Base-by-base conservation (phyloP, 805 yeast genomes). In the Saturnispora sekii region DNA sequence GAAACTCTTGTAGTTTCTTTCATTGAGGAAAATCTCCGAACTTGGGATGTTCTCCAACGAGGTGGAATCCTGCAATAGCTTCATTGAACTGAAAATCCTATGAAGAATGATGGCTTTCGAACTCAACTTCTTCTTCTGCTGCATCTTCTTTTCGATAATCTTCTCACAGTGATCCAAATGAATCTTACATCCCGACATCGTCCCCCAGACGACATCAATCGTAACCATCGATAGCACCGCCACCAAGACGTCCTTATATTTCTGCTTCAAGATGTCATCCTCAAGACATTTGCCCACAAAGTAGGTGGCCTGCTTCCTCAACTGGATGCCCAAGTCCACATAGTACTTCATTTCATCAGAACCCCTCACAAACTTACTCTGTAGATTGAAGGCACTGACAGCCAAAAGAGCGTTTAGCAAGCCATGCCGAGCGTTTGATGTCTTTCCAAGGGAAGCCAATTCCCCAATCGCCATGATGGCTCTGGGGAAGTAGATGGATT, bases 141-240 rank as follows among this genome's bases (percentile, higher is more conserved):
- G 66, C 80, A 81, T 79, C 55, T 90, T 77, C 52, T 77, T 73
- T 31, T 76, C 74, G 21, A 87, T 81, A 46, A 84, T 80, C 45
- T 73, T 74, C 49, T 85, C 90, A 64, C 95, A 84, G 54, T 87
- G 77, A 44, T 77, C 74, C 44, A 87, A 68, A 63, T 85, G 85
- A 47, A 79, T 73, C 50, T 77, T 78, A 56, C 95, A 85, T 52
- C 84, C 93, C 45, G 83, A 80, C 89, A 84, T 84, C 1, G 90
- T 79, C 3, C 96, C 95, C 86, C 94, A 83, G 12, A 85, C 89
- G 42, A 85, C 80, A 63, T 87, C 95, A 42, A 87, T 84, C 6
- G 89, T 79, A 40, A 81, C 85, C 95, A 86, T 84, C 2, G 93
- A 80, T 59, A 87, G 69, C 17, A 84, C 79, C 1, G 95, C 93